phyloP scores from a whole-genome alignment of 2,329 filamentous ascomycete species.

The Trematosphaeria pertusa region DNA sequence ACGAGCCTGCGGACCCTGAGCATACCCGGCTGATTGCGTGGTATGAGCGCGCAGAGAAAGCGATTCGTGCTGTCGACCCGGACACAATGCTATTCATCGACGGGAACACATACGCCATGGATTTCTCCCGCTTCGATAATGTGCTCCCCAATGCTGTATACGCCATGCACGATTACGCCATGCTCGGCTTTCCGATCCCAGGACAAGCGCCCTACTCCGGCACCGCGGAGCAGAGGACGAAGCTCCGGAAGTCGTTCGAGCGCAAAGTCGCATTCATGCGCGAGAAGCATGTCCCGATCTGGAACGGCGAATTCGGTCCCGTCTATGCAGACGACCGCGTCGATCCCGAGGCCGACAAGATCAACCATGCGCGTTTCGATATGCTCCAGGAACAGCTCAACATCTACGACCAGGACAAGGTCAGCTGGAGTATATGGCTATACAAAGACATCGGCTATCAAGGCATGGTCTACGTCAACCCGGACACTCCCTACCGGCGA shows the following conservation, averaged over 20 bases:
- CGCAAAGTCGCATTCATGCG: conserved; percentile 23
- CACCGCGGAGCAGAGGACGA: conserved; percentile 49
- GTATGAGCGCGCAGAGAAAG: conserved; percentile 23
- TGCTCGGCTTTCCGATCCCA: conserved; percentile 53
- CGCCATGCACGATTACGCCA: conserved; percentile 53
- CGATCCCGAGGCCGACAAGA: conserved; percentile 9
- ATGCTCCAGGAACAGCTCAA: conserved; percentile 17
- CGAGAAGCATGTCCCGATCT: conserved; percentile 17
- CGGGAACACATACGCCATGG: conserved; percentile 63
- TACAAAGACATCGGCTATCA: conserved; percentile 25
- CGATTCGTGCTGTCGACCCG: conserved; percentile 27
- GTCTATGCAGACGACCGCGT: conserved; percentile 15
- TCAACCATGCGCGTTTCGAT: conserved; percentile 12
- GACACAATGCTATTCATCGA: conserved; percentile 59
- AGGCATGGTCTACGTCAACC: conserved; percentile 20
- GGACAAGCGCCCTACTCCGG: conserved; percentile 47
- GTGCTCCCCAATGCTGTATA: conserved; percentile 55
- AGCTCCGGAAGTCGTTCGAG: conserved; percentile 33
- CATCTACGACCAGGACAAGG: conserved; percentile 16
- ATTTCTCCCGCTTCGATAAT: conserved; percentile 53
- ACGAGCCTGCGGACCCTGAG: conserved; percentile 23
- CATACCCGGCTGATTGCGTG: conserved; percentile 16
- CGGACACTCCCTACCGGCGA: conserved; percentile 15
- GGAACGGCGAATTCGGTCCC: conserved; percentile 23
- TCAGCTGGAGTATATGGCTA: conserved; percentile 23